Evolutionary conservation across 768 basidiomycete species (phyloP).

Genomic region (Dictyophora rubrovolvata): DNA sequence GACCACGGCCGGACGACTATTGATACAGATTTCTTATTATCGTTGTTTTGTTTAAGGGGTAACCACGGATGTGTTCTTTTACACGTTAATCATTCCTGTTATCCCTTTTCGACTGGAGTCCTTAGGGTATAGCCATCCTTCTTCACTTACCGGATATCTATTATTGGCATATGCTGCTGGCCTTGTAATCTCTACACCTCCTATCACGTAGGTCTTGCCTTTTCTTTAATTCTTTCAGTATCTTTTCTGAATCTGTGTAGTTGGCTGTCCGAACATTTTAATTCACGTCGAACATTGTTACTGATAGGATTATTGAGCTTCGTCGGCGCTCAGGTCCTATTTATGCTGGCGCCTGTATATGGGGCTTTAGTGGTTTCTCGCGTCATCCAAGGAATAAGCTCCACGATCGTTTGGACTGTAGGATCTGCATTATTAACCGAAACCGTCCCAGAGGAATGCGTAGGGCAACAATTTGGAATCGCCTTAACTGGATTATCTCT

Average conservation of each 20-base stretch:
- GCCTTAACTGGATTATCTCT: conserved; percentile 49
- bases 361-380: conserved; percentile 49
- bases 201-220: conserved; percentile 32
- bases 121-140: conserved; percentile 35
- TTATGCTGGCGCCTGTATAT: conserved; percentile 53
- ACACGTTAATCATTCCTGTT: conserved; percentile 53
- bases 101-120: conserved; percentile 51
- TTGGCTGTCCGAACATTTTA: conserved; percentile 38
- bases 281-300: conserved; percentile 37
- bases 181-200: conserved; percentile 45
- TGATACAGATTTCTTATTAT: background rate
- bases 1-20: background rate
- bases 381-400: conserved; percentile 48
- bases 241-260: background rate
- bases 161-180: conserved; percentile 56
- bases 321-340: conserved; percentile 44
- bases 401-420: conserved; percentile 53
- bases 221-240: background rate
- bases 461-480: conserved; percentile 49
- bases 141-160: conserved; percentile 48
- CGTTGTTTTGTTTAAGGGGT: conserved; percentile 26
- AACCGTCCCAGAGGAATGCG: conserved; percentile 34
- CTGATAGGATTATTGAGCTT: conserved; percentile 40
- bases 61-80: conserved; percentile 46
- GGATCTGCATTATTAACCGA: conserved; percentile 54